Conservation (phyloP, 768 basidiomycete species). For the Porpolomopsis calyptriformis region DNA sequence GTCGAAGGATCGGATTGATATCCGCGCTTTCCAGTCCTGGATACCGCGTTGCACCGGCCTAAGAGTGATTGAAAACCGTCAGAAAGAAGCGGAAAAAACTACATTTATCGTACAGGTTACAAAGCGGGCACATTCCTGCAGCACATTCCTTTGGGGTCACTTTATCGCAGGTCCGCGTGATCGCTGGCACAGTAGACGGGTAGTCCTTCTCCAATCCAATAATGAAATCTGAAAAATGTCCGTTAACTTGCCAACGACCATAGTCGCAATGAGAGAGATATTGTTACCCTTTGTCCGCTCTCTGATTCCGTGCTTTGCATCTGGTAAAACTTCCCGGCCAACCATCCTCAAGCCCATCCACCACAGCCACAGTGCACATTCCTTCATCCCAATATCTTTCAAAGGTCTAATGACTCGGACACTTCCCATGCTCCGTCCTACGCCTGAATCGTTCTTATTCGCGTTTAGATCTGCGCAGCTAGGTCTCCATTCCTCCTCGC, state of each 20-base stretch:
- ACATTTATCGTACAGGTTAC: slow-evolving; percentile 42
- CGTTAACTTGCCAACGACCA: background rate
- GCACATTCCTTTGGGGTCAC: slow-evolving; percentile 53
- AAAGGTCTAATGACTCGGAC: slow-evolving; percentile 58
- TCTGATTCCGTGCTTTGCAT: slow-evolving; percentile 48
- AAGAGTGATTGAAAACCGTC: background rate
- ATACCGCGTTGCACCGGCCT: slow-evolving; percentile 58
- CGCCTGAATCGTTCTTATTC: background rate
- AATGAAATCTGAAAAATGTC: slow-evolving; percentile 52
- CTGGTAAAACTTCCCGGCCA: slow-evolving; percentile 35
- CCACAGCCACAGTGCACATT: slow-evolving; percentile 69
- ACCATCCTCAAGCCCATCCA: slow-evolving; percentile 51
- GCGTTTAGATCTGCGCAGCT: background rate
- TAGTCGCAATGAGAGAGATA: background rate
- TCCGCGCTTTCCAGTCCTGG: slow-evolving; percentile 64
- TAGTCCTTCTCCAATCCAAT: slow-evolving; percentile 71
- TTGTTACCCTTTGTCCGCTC: slow-evolving; percentile 60
- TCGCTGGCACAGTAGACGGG: slow-evolving; percentile 79
- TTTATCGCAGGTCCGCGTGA: slow-evolving; percentile 72
- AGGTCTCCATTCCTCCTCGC: slow-evolving; percentile 60
- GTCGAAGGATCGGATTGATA: slow-evolving; percentile 54
- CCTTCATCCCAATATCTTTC: slow-evolving; percentile 66
- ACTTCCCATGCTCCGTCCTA: slow-evolving; percentile 8
- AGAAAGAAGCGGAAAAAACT: background rate
- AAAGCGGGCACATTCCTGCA: slow-evolving; percentile 44